These are phyloP conservation scores for Debaryomycetaceae sp. DNA, from an alignment of 1,139 yeast genomes.

Conservation along the genomic window DNA sequence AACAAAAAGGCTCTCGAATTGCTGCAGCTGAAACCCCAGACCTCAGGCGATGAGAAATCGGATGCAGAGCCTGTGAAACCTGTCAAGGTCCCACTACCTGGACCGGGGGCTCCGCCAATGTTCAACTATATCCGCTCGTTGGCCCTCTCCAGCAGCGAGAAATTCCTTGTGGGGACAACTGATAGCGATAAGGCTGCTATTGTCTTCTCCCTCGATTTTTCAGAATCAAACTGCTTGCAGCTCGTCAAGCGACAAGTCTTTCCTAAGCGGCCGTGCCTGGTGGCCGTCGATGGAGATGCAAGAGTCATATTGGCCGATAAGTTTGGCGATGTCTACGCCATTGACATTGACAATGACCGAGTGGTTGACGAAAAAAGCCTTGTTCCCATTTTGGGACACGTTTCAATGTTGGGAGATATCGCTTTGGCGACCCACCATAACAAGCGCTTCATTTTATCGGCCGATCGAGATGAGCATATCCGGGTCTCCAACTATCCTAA, in stretches of 20 bases:
- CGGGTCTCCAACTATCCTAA: constrained; percentile 78
- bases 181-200: constrained; percentile 77
- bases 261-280: constrained; percentile 84
- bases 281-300: constrained; percentile 47
- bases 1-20: constrained; percentile 8
- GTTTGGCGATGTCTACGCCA: constrained; percentile 85
- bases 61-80: constrained; percentile 20
- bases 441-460: constrained; percentile 54
- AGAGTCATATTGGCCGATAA: constrained; percentile 79
- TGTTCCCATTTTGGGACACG: constrained; percentile 83
- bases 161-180: constrained; percentile 54
- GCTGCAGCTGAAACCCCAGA: constrained; percentile 15
- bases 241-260: constrained; percentile 61
- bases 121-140: constrained; percentile 59
- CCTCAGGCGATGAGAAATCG: constrained; percentile 15
- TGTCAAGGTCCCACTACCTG: constrained; percentile 52
- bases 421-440: constrained; percentile 32
- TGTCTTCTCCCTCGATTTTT: constrained; percentile 39
- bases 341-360: constrained; percentile 25
- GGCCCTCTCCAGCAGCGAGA: constrained; percentile 40
- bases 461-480: constrained; percentile 95
- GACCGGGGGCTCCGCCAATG: constrained; percentile 56
- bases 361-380: constrained; percentile 30
- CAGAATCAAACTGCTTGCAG: constrained; percentile 26
- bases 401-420: constrained; percentile 84